Evolutionary conservation across 371 early-diverging fungal genomes (phyloP).

Genomic region (Haplosporangium sp.): DNA sequence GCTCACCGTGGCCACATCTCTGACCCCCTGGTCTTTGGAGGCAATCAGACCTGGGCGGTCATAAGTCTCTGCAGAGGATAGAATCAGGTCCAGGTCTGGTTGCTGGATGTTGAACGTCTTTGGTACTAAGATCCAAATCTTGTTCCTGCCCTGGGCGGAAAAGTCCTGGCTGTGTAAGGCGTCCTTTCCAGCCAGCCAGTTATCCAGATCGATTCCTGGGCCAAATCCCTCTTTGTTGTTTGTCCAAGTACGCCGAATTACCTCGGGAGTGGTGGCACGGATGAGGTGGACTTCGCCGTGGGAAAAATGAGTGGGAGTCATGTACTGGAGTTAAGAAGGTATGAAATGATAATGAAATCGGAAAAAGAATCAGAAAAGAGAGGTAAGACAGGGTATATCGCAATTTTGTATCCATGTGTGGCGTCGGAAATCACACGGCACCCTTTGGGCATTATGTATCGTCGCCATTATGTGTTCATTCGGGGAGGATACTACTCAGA

Average conservation of each 20-base stretch:
- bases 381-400: too few species aligned
- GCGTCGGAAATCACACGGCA: too few species aligned
- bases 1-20: conserved; percentile 39
- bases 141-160: conserved; percentile 36
- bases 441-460: too few species aligned
- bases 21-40: conserved; percentile 20
- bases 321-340: background rate
- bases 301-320: background rate
- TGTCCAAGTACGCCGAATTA: conserved; percentile 49
- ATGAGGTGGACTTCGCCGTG: conserved; percentile 37
- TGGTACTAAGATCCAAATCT: conserved; percentile 55
- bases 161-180: conserved; percentile 33
- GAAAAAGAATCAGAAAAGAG: background rate
- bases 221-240: conserved; percentile 54
- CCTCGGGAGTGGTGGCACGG: conserved; percentile 14
- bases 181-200: conserved; percentile 48
- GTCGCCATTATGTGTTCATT: too few species aligned
- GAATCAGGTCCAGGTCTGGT: conserved; percentile 26
- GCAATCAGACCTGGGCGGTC: conserved; percentile 43
- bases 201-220: conserved; percentile 24
- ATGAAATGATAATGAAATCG: too few species aligned
- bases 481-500: too few species aligned
- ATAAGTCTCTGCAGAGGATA: conserved; percentile 52
- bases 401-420: too few species aligned
- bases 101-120: conserved; percentile 24